Evolutionary conservation across 2,329 filamentous ascomycete genomes (phyloP).

Genomic region (Thielaviopsis ethacetica): DNA sequence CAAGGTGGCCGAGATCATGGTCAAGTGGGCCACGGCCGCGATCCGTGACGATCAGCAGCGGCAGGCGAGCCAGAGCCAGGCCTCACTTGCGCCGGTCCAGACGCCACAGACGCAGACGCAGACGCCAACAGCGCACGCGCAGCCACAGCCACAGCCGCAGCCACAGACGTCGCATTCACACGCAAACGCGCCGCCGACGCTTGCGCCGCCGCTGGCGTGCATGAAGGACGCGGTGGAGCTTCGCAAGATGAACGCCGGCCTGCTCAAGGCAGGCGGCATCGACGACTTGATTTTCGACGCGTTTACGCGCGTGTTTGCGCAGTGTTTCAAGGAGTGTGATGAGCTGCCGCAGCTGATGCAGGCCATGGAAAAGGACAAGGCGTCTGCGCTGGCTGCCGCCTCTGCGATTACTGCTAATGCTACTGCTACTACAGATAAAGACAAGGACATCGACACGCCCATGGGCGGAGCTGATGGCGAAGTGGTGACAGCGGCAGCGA

Average conservation of each 20-base stretch:
- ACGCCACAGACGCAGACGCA: constrained; percentile 14
- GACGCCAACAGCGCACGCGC: too few species aligned
- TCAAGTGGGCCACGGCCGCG: constrained; percentile 33
- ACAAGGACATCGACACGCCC: not conserved
- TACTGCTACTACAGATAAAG: constrained; percentile 8
- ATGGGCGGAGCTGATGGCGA: constrained; percentile 18
- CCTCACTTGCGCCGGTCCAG: not conserved
- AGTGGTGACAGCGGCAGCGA: too few species aligned
- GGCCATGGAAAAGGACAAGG: constrained; percentile 18
- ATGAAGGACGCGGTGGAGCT: constrained; percentile 42
- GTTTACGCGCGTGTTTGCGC: constrained; percentile 37
- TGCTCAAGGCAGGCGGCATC: constrained; percentile 73
- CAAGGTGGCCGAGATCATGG: constrained; percentile 35
- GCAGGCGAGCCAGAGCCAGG: not conserved
- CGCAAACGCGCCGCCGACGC: not conserved
- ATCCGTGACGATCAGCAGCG: constrained; percentile 14
- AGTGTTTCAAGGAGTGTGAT: constrained; percentile 4
- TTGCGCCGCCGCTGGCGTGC: constrained; percentile 28
- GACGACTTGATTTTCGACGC: constrained; percentile 90
- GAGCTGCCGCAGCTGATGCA: not conserved
- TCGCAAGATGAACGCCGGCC: constrained; percentile 62
- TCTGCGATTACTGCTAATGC: not conserved
- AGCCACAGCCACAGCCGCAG: not conserved
- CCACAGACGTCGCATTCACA: not conserved
- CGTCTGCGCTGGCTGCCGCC: constrained; percentile 14